Conservation (phyloP, 192 early-diverging fungal species). For the Phlyctochytrium planicorne region DNA sequence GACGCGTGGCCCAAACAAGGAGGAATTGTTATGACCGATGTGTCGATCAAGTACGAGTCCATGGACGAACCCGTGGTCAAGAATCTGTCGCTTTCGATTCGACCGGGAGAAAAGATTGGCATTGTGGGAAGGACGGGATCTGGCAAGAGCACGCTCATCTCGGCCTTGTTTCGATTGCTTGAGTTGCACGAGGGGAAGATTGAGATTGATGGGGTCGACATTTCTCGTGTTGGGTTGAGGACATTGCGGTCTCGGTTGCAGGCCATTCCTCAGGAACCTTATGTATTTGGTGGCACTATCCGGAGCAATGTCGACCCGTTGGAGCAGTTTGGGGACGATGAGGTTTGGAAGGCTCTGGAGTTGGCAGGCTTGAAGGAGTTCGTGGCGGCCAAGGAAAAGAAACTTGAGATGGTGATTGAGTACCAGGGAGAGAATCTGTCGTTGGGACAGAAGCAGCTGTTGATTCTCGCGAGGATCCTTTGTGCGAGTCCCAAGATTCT, state of each 20-base stretch:
- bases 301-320: conserved; percentile 14
- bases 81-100: conserved; percentile 23
- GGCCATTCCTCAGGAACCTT: conserved; percentile 57
- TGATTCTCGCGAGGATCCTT: conserved; percentile 59
- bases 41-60: conserved; percentile 57
- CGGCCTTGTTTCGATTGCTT: conserved; percentile 68
- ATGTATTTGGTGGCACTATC: conserved; percentile 43
- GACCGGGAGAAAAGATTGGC: conserved; percentile 60
- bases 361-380: conserved; percentile 35
- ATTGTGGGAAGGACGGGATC: conserved; percentile 66
- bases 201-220: too few species aligned
- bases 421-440: conserved; percentile 26
- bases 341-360: conserved; percentile 36
- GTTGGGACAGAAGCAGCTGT: conserved; percentile 44
- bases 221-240: conserved; percentile 36
- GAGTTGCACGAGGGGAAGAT: conserved; percentile 41
- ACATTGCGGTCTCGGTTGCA: conserved; percentile 36
- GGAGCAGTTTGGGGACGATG: conserved; percentile 21
- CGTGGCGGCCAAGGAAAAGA: conserved; percentile 18
- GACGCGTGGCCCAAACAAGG: conserved; percentile 31
- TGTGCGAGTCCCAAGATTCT: conserved; percentile 45
- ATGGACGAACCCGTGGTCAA: conserved; percentile 34
- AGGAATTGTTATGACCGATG: conserved; percentile 55
- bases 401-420: conserved; percentile 25
- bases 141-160: conserved; percentile 68